These are phyloP conservation scores for Xylariaceae sp. DNA, from an alignment of 2,329 filamentous ascomycete genomes.

Conservation along the genomic window DNA sequence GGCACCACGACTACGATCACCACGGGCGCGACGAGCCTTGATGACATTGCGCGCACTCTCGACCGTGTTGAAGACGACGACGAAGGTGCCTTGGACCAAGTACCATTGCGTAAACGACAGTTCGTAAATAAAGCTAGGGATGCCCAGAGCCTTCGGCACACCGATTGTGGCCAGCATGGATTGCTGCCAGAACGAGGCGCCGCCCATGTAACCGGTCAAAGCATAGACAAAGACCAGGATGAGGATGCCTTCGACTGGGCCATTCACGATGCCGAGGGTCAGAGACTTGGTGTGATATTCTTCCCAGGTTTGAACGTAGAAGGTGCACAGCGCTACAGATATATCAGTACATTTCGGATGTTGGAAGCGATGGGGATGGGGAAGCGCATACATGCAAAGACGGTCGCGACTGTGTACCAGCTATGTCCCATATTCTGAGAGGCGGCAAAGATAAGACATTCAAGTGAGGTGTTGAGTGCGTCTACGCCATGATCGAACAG, in stretches of 20 bases:
- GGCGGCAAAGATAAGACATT: slow-evolving; percentile 88
- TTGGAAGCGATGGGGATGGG: background rate
- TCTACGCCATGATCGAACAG: slow-evolving; percentile 98
- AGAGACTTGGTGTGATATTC: slow-evolving; percentile 98
- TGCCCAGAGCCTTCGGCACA: slow-evolving; percentile 65
- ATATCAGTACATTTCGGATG: slow-evolving; percentile 19
- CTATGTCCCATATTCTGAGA: slow-evolving; percentile 92
- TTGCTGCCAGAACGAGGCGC: slow-evolving; percentile 92
- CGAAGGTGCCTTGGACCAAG: slow-evolving; percentile 81
- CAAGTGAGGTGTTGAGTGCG: slow-evolving; percentile 93
- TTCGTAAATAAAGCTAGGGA: slow-evolving; percentile 76
- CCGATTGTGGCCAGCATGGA: slow-evolving; percentile 76
- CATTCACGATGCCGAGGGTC: slow-evolving; percentile 89
- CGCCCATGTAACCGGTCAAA: slow-evolving; percentile 83
- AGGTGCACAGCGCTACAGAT: slow-evolving; percentile 80
- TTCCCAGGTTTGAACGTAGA: slow-evolving; percentile 99
- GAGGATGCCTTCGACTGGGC: slow-evolving; percentile 92
- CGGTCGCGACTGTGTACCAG: slow-evolving; percentile 83
- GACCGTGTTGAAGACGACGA: slow-evolving; percentile 85
- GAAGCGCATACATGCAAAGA: slow-evolving; percentile 75
- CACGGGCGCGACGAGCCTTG: slow-evolving; percentile 75
- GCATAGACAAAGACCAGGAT: slow-evolving; percentile 83
- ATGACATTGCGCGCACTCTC: slow-evolving; percentile 85
- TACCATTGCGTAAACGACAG: slow-evolving; percentile 92
- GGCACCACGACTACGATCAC: slow-evolving; percentile 74